Percentiles rank a stretch among this genome's conserved stretches.
These are phyloP conservation scores for Lentinula guzmanii DNA, from an alignment of 768 basidiomycete genomes.

Conservation along the genomic window DNA sequence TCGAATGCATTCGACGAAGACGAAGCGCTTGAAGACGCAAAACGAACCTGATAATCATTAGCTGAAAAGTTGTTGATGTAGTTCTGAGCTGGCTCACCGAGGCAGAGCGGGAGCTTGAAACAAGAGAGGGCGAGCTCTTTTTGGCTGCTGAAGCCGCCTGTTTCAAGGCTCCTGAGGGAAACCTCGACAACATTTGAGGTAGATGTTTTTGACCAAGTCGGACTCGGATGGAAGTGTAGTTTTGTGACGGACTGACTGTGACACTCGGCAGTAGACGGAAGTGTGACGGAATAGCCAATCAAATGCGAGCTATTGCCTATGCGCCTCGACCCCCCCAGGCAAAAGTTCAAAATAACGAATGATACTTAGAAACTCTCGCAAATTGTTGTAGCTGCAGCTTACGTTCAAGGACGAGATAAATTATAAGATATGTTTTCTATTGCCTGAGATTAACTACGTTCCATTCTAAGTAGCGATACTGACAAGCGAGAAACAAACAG, in stretches of 20 bases:
- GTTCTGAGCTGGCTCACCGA: conserved; percentile 16
- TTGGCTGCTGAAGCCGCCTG: conserved; percentile 43
- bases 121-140: conserved; percentile 34
- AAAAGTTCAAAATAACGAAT: background rate
- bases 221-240: conserved; percentile 27
- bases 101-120: conserved; percentile 37
- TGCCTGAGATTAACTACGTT: background rate
- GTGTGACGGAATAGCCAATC: background rate
- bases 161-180: conserved; percentile 68
- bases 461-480: conserved; percentile 1
- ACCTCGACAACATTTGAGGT: conserved; percentile 75
- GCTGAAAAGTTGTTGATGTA: conserved; percentile 12
- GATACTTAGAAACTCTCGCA: no score
- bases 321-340: background rate
- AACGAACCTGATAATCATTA: conserved; percentile 48
- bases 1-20: conserved; percentile 52
- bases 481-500: background rate
- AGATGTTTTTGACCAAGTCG: conserved; percentile 27
- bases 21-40: conserved; percentile 58
- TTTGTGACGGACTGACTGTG: conserved; percentile 14
- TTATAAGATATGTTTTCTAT: background rate
- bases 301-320: background rate
- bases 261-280: background rate
- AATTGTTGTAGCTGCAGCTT: background rate
- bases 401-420: background rate